Conservation (phyloP, 208 protist genomes). For the Wallacemonas collosoma region DNA sequence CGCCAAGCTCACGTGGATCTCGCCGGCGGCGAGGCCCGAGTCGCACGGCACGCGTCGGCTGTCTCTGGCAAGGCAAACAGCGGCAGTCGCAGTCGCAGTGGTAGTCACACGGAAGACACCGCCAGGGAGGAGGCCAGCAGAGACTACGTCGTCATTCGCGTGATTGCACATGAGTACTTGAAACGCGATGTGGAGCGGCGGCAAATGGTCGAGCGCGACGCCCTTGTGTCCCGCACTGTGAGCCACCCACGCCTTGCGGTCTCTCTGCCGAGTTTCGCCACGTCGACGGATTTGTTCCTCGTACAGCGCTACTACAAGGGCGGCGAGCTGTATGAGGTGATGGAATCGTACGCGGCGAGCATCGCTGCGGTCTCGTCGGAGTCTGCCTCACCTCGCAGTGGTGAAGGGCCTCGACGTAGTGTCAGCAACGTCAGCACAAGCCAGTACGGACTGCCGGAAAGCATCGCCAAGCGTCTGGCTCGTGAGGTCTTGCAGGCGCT, state of each 20-base stretch:
- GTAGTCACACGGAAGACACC: neutral
- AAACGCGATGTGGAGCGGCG: conserved; percentile 44
- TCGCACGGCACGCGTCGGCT: neutral
- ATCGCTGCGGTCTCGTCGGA: neutral
- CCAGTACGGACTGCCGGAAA: conserved; percentile 20
- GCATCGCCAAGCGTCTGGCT: conserved; percentile 38
- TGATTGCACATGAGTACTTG: conserved; percentile 67
- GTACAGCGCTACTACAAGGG: conserved; percentile 59
- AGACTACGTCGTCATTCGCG: conserved; percentile 48
- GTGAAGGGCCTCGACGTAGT: neutral
- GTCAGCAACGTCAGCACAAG: neutral
- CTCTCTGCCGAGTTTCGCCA: conserved; percentile 40
- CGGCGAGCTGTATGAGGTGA: conserved; percentile 59
- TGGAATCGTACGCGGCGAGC: conserved; percentile 36
- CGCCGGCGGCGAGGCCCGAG: neutral
- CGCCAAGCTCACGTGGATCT: neutral
- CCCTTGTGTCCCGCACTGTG: conserved; percentile 37
- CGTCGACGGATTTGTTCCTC: conserved; percentile 57
- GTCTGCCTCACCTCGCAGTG: neutral
- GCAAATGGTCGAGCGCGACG: conserved; percentile 57
- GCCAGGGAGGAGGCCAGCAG: neutral
- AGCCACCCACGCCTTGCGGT: conserved; percentile 54
- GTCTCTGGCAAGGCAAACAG: neutral
- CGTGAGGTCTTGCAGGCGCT: conserved; percentile 60
- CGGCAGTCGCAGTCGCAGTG: conserved; percentile 12